Percentiles rank a stretch among this genome's conserved stretches.
phyloP scores from a whole-genome alignment of 192 early-diverging fungal genomes.

The Jimgerdemannia lactiflua region DNA sequence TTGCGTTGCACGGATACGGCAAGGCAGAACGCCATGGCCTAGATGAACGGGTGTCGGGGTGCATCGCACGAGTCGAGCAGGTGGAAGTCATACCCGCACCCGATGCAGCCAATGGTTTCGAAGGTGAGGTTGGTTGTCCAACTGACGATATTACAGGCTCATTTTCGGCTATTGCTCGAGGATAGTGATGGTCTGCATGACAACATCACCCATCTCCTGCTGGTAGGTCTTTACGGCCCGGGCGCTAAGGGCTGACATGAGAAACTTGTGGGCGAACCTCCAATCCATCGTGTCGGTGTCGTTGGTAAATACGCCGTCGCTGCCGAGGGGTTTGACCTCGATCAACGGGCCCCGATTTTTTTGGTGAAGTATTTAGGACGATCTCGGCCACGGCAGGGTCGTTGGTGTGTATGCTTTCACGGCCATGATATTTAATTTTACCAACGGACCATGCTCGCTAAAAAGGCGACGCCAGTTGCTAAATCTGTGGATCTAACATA shows the following conservation, averaged over 20 bases:
- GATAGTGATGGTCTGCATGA: slow-evolving; percentile 22
- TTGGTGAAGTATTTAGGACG: slow-evolving; percentile 53
- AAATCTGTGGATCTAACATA: background rate
- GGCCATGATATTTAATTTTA: slow-evolving; percentile 22
- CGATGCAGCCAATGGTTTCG: slow-evolving; percentile 51
- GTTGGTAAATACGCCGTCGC: slow-evolving; percentile 49
- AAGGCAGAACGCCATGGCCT: slow-evolving; percentile 19
- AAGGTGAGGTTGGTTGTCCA: slow-evolving; percentile 56
- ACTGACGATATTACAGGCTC: slow-evolving; percentile 34
- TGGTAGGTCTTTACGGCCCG: slow-evolving; percentile 35
- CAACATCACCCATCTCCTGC: slow-evolving; percentile 40
- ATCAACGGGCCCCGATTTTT: slow-evolving; percentile 27
- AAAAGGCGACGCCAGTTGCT: slow-evolving; percentile 24
- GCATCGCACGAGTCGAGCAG: slow-evolving; percentile 17
- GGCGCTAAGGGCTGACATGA: slow-evolving; percentile 54
- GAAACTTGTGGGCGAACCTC: slow-evolving; percentile 52
- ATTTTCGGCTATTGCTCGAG: slow-evolving; percentile 29
- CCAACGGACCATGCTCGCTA: slow-evolving; percentile 33
- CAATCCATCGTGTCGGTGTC: slow-evolving; percentile 48
- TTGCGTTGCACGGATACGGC: slow-evolving; percentile 8
- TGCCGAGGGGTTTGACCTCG: slow-evolving; percentile 43
- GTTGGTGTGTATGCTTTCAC: slow-evolving; percentile 24
- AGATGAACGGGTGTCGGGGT: slow-evolving; percentile 24
- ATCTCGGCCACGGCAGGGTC: slow-evolving; percentile 41
- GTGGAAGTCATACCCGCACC: slow-evolving; percentile 56